Percentiles rank a stretch among this genome's conserved stretches.
phyloP scores from a whole-genome alignment of 2,329 filamentous ascomycete species.

The Macrophomina phaseolina region DNA sequence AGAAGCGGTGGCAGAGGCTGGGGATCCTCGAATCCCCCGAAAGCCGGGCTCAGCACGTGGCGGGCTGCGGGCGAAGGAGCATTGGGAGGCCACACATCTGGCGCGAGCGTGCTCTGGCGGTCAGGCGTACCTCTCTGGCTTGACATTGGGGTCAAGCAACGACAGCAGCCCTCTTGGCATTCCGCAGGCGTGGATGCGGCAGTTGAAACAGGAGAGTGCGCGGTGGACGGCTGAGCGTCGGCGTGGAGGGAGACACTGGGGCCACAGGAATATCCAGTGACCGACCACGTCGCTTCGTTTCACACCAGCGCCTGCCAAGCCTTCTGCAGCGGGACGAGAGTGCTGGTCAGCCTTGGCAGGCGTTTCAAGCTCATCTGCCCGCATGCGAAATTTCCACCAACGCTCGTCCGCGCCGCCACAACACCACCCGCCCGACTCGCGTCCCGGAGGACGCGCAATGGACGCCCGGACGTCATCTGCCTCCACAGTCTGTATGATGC shows the following conservation, averaged over 20 bases:
- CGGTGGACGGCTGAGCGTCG: conserved; percentile 17
- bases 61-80: neutral
- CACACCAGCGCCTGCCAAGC: conserved; percentile 1
- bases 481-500: conserved; percentile 12
- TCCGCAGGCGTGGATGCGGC: conserved; percentile 1
- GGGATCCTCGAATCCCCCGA: neutral
- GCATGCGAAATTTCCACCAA: conserved; percentile 21
- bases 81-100: neutral
- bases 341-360: neutral
- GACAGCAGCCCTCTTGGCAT: conserved; percentile 1
- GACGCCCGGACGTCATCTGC: conserved; percentile 1
- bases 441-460: conserved; percentile 19
- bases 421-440: neutral
- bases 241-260: neutral
- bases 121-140: neutral
- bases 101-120: neutral
- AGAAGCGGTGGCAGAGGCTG: neutral
- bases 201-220: conserved; percentile 22
- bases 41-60: neutral
- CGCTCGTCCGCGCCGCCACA: conserved; percentile 7
- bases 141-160: neutral
- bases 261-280: neutral
- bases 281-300: conserved; percentile 16
- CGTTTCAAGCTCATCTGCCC: conserved; percentile 12
- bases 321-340: neutral